Percentiles rank a stretch among this genome's conserved stretches.
These are phyloP conservation scores for Phytophthora tentaculata DNA, from an alignment of 352 stramenopile species.

Conservation along the genomic window DNA sequence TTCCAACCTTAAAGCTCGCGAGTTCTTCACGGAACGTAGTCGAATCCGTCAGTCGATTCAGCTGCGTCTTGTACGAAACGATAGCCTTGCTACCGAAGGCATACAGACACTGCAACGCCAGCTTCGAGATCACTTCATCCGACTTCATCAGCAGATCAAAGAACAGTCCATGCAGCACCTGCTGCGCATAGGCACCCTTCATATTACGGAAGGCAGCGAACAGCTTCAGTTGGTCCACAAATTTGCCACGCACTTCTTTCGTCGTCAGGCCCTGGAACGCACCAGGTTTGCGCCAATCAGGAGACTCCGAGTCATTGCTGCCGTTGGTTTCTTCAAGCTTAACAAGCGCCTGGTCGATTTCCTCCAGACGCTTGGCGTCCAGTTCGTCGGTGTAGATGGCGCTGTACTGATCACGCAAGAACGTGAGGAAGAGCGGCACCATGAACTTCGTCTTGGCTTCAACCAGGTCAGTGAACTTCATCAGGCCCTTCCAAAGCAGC, in stretches of 20 bases:
- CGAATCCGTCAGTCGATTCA: slow-evolving; percentile 84
- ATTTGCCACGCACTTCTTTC: slow-evolving; percentile 80
- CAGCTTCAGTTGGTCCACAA: slow-evolving; percentile 83
- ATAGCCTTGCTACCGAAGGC: slow-evolving; percentile 86
- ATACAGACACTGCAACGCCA: slow-evolving; percentile 88
- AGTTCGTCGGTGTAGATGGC: slow-evolving; percentile 81
- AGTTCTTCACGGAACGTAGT: slow-evolving; percentile 91
- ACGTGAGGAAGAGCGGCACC: slow-evolving; percentile 85
- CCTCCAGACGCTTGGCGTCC: slow-evolving; percentile 38
- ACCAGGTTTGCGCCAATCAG: slow-evolving; percentile 38
- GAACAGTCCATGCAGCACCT: slow-evolving; percentile 83
- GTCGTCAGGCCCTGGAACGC: slow-evolving; percentile 60
- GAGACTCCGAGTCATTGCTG: slow-evolving; percentile 19
- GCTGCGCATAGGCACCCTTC: slow-evolving; percentile 83
- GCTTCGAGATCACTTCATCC: slow-evolving; percentile 85
- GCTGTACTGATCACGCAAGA: slow-evolving; percentile 84
- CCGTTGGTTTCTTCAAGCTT: slow-evolving; percentile 42
- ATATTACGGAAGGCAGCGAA: slow-evolving; percentile 89
- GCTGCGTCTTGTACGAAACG: slow-evolving; percentile 85
- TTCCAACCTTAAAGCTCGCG: slow-evolving; percentile 87
- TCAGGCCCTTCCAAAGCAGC: slow-evolving; percentile 82
- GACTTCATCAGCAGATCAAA: slow-evolving; percentile 92
- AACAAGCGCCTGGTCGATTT: slow-evolving; percentile 56
- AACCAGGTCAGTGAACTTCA: slow-evolving; percentile 74
- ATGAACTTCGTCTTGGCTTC: slow-evolving; percentile 89